A percentile compares a stretch with the other conserved stretches of the same genome.
These are phyloP conservation scores for Purpureocillium lavendulum DNA, from an alignment of 2,329 filamentous ascomycete species.

Conservation along the genomic window DNA sequence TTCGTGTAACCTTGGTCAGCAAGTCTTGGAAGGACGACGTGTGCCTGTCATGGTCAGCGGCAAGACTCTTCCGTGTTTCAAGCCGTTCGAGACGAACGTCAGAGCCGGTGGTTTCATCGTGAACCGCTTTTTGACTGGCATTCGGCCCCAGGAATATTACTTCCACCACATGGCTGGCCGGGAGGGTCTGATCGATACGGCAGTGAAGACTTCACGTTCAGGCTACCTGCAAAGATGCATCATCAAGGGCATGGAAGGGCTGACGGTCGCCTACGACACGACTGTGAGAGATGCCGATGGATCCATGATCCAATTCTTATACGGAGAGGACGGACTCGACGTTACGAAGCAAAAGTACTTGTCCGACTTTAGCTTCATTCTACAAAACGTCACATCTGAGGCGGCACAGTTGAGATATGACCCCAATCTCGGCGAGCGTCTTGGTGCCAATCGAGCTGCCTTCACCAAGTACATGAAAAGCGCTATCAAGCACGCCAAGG, in stretches of 20 bases:
- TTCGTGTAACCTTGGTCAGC: constrained; percentile 94
- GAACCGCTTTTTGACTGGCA: constrained; percentile 94
- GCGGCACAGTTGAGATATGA: constrained; percentile 67
- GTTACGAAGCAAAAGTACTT: constrained; percentile 91
- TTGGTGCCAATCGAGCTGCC: constrained; percentile 46
- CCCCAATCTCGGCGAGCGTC: constrained; percentile 33
- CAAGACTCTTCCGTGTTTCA: constrained; percentile 91
- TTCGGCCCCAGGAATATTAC: constrained; percentile 95
- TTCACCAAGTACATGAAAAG: constrained; percentile 75
- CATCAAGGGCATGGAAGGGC: constrained; percentile 96
- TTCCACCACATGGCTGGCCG: constrained; percentile 99
- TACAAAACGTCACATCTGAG: constrained; percentile 77
- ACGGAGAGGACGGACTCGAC: constrained; percentile 93
- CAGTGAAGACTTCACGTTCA: constrained; percentile 94
- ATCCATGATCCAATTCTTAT: constrained; percentile 87
- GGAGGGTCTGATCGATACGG: constrained; percentile 97
- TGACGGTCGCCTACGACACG: constrained; percentile 86
- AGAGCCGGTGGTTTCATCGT: constrained; percentile 90
- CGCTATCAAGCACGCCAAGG: constrained; percentile 62
- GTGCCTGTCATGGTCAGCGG: constrained; percentile 97
- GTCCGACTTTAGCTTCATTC: constrained; percentile 80
- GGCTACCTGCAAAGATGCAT: constrained; percentile 95
- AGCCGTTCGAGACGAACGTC: constrained; percentile 80
- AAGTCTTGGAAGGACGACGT: constrained; percentile 88
- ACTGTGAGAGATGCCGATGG: constrained; percentile 93